These are phyloP conservation scores for Dillenia turbinata DNA, from an alignment of 164 flowering plant species.

Conservation along the genomic window DNA sequence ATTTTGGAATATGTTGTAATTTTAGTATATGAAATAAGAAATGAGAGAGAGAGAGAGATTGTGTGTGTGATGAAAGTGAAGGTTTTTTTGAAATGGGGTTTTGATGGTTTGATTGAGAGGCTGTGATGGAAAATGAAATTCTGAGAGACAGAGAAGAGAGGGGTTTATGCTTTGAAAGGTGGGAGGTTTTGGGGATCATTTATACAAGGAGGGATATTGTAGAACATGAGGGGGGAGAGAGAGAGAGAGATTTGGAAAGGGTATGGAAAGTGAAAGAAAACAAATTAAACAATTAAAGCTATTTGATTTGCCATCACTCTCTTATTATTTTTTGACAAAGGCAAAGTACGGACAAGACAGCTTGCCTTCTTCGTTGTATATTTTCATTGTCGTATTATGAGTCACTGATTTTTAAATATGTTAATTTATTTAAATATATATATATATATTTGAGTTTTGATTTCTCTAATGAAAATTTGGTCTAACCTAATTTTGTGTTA, in stretches of 20 bases:
- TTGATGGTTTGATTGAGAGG: no score
- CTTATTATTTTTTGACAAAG: constrained; percentile 11
- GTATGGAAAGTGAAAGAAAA: constrained; percentile 24
- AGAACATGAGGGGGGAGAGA: background rate
- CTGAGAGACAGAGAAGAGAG: background rate
- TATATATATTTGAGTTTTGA: no score
- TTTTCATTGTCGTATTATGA: background rate
- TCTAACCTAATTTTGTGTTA: no score
- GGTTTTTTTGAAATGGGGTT: no score
- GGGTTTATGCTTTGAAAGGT: no score
- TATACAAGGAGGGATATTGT: constrained; percentile 3
- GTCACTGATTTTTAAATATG: no score
- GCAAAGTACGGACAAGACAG: constrained; percentile 38
- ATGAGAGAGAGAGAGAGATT: background rate
- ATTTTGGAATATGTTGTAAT: constrained; percentile 4
- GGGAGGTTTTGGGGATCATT: background rate
- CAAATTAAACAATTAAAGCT: constrained; percentile 19
- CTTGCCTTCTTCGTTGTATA: constrained; percentile 11
- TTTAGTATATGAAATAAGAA: no score
- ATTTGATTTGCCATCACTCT: constrained; percentile 11
- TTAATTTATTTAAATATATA: no score
- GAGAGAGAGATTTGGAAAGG: constrained; percentile 28
- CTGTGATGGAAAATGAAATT: no score
- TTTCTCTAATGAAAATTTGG: no score
- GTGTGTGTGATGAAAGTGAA: background rate